A percentile compares a stretch with the other conserved stretches of the same genome.
Evolutionary conservation across 2,329 filamentous ascomycete genomes (phyloP).

Genomic region (Pseudocercospora macadamiae): DNA sequence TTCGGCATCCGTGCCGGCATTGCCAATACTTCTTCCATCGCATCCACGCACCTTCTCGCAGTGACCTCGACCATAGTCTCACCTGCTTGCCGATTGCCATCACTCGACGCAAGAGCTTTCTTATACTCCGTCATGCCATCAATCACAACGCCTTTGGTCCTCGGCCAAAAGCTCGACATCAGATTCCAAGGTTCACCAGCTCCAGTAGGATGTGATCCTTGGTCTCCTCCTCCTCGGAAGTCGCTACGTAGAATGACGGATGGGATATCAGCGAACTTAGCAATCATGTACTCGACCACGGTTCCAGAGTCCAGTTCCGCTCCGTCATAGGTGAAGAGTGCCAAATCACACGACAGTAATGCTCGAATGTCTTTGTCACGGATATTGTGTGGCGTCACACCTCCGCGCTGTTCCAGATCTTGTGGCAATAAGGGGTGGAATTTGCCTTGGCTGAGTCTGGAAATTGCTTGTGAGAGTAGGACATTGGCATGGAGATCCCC

Average conservation of each 20-base stretch:
- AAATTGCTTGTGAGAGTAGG: constrained; percentile 18
- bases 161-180: constrained; percentile 22
- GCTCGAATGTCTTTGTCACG: constrained; percentile 24
- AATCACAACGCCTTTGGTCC: constrained; percentile 20
- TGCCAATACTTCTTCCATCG: constrained; percentile 18
- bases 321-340: constrained; percentile 23
- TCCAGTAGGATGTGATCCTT: constrained; percentile 7
- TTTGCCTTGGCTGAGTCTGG: constrained; percentile 13
- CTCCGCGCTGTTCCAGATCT: constrained; percentile 22
- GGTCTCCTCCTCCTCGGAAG: constrained; percentile 22
- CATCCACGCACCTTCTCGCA: constrained; percentile 18
- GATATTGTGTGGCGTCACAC: constrained; percentile 22
- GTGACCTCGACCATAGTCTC: constrained; percentile 18
- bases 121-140: constrained; percentile 24
- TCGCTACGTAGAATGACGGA: constrained; percentile 22
- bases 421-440: constrained; percentile 19
- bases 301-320: constrained; percentile 24
- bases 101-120: constrained; percentile 10
- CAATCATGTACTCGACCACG: constrained; percentile 24
- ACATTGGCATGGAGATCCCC: constrained; percentile 21
- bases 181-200: constrained; percentile 23
- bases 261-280: constrained; percentile 23
- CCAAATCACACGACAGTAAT: constrained; percentile 20
- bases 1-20: constrained; percentile 20
- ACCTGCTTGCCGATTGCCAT: constrained; percentile 8